Base-by-base conservation (phyloP, 768 basidiomycete species). In the Suillus decipiens region DNA sequence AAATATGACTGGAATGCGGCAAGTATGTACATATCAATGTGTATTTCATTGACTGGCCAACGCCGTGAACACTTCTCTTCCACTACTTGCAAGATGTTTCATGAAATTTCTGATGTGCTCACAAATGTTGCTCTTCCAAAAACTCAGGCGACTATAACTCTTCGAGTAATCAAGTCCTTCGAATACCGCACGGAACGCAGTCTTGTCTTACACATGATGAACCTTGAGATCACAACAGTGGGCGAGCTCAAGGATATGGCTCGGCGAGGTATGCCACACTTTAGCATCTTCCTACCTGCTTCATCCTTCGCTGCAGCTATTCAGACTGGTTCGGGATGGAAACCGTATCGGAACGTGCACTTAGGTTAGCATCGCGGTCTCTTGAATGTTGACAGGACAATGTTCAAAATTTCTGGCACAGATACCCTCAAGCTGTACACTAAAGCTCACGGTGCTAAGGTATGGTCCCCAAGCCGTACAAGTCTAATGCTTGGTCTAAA, bases 381-480 rank as follows among this genome's bases (percentile, higher is more conserved):
- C 51, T 36, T n/a, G n/a, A n/a, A 33, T n/a, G 41, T 48, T 56
- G n/a, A 33, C 17, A 56, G 2, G 33, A 31, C 8, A 10, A 56
- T 37, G 34, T 37, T 19, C 37, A 43, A 41, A 61, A 36, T 14
- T 62, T 53, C 55, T 34, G 61, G 51, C 67, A 17, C 67, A 97
- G 96, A 99, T 75, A 96, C 96, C 12, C 69, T 99, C 63, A 99
- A 99, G 73, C 77, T 98, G 19, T 99, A 99, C 73, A 92, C 93
- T 5, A 89, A 88, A 72, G 97, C 96, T 2, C 96, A 99, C 71
- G 95, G 96, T 12, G 84, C 94, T 60, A 99, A 99, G 85, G 96
- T 91, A 59, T 22, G 75, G 45, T 60, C 61, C 50, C 53, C 57
- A 28, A 12, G 10, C 31, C 15, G 17, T 58, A 43, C 39, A 59